These are phyloP conservation scores for Exophiala dermatitidis DNA, from an alignment of 2,329 filamentous ascomycete genomes.

Conservation along the genomic window DNA sequence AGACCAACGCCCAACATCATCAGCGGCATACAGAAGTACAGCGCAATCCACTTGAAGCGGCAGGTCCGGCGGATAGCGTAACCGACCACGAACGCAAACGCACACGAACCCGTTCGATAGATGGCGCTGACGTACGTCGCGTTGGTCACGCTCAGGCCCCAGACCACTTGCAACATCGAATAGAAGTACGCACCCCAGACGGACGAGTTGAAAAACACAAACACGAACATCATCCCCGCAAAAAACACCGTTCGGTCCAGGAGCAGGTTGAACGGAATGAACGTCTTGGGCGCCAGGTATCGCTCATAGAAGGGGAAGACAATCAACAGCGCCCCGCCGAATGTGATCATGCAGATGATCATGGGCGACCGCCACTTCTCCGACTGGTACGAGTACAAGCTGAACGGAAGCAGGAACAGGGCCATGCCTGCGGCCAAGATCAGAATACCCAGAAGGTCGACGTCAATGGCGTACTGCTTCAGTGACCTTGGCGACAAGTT, in stretches of 20 bases:
- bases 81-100: slow-evolving; percentile 47
- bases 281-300: slow-evolving; percentile 44
- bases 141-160: slow-evolving; percentile 35
- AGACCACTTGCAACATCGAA: slow-evolving; percentile 32
- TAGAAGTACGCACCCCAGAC: slow-evolving; percentile 29
- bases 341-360: slow-evolving; percentile 45
- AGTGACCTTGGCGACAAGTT: slow-evolving; percentile 40
- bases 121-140: slow-evolving; percentile 42
- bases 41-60: slow-evolving; percentile 43
- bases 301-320: slow-evolving; percentile 50
- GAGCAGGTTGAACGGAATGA: slow-evolving; percentile 47
- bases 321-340: slow-evolving; percentile 49
- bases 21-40: slow-evolving; percentile 44
- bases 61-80: slow-evolving; percentile 42
- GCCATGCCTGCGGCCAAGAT: slow-evolving; percentile 51
- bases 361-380: slow-evolving; percentile 38
- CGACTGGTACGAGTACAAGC: slow-evolving; percentile 39
- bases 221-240: slow-evolving; percentile 11
- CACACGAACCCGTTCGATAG: slow-evolving; percentile 44
- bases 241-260: slow-evolving; percentile 19
- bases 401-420: slow-evolving; percentile 59
- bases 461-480: slow-evolving; percentile 49
- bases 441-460: slow-evolving; percentile 56
- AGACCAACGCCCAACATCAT: slow-evolving; percentile 44
- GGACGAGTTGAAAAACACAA: slow-evolving; percentile 27